Evolutionary conservation across 2,329 filamentous ascomycete genomes (phyloP), one percentile per base, ranked within the genome.

Genomic region (Cladosporium sp.): DNA sequence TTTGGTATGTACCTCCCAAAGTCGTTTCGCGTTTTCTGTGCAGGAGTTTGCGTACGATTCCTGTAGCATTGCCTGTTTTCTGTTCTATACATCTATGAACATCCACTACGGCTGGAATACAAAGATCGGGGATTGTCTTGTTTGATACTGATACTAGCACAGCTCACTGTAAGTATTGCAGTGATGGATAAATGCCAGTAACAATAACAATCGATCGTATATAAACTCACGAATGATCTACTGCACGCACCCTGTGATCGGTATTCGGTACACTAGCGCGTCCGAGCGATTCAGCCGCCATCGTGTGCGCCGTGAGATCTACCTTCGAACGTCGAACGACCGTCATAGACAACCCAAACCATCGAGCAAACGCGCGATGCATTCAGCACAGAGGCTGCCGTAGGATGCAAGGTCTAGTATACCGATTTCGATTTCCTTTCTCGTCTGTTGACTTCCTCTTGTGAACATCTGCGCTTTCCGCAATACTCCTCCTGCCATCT

Each of bases 381-480:
- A 24, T 28, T 58, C 32, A 41, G 55, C 55, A 58, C 55, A 58
- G 55, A 58, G 34, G 55, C 57, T 58, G 55, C 55, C 32, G n/a
- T 21, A 41, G 34, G n/a, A 41, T 38, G 34, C 28, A 59, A 59
- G 57, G 57, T 59, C 24, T 59, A 44, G 14, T 38, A 26, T 21
- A 36, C 18, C 26, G 15, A 57, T 38, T n/a, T 18, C 11, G 36
- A 18, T 38, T 61, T 34, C 18, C 38, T 28, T 26, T 14, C 14
- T 30, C 24, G 34, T 26, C 30, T 12, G 7, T n/a, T 21, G 41
- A 8, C n/a, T 32, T 34, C 10, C 28, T 15, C 4, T 34, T 14
- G 49, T 57, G 51, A 64, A 64, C 18, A 36, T 64, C 15, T 64
- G 61, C 30, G 51, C 61, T 26, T 64, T 57, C 12, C 61, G 51